phyloP scores from a whole-genome alignment of 257 asterid genomes.

The Anisodus acutangulus region DNA sequence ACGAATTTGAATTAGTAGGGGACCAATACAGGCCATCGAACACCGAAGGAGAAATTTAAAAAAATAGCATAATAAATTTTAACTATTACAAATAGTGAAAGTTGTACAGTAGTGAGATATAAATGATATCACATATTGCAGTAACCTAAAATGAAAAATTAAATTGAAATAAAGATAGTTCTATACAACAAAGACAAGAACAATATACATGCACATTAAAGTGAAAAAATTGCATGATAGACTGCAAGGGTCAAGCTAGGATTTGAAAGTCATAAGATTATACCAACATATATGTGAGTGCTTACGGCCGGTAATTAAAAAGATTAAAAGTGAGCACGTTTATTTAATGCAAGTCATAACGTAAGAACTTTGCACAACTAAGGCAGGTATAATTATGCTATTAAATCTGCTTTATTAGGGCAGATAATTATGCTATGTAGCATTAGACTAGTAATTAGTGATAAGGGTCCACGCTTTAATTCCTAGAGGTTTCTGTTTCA shows the following conservation, averaged over 20 bases:
- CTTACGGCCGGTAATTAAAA: not conserved
- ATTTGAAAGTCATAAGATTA: slow-evolving; percentile 8
- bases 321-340: not conserved
- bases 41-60: no score
- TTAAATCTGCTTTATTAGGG: not conserved
- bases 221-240: no score
- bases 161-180: not conserved
- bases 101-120: not conserved
- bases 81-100: not conserved
- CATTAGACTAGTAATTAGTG: not conserved
- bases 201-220: not conserved
- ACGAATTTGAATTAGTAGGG: no score
- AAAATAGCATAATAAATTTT: not conserved
- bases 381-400: not conserved
- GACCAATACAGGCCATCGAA: no score
- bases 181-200: not conserved
- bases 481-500: not conserved
- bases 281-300: not conserved
- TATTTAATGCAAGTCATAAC: not conserved
- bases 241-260: not conserved
- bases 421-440: not conserved
- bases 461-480: not conserved
- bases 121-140: not conserved
- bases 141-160: not conserved
- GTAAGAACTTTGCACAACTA: not conserved